Evolutionary conservation across 495 filamentous ascomycete species (phyloP).

Genomic region (Podospora pseudocomata): DNA sequence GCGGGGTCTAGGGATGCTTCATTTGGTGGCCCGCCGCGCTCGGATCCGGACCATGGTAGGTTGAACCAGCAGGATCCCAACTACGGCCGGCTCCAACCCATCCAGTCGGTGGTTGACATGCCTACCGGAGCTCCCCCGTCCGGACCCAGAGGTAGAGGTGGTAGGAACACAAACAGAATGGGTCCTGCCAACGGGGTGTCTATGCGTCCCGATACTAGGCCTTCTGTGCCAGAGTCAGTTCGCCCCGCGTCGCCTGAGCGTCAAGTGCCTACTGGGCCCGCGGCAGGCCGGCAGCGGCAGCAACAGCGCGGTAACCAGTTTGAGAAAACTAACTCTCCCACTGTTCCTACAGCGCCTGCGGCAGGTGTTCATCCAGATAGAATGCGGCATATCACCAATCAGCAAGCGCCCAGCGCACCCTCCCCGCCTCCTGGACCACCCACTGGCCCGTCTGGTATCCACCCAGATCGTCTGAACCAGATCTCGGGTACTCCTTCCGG

Average conservation of each 20-base stretch:
- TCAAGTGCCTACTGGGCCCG: conserved; percentile 48
- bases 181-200: conserved; percentile 33
- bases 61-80: conserved; percentile 58
- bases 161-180: conserved; percentile 38
- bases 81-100: conserved; percentile 56
- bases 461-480: conserved; percentile 51
- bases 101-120: conserved; percentile 46
- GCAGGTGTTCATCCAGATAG: conserved; percentile 45
- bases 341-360: conserved; percentile 26
- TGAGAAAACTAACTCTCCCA: conserved; percentile 23
- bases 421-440: conserved; percentile 14
- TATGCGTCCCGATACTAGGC: conserved; percentile 37
- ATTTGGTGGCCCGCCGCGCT: conserved; percentile 30
- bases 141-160: conserved; percentile 59
- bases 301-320: conserved; percentile 26
- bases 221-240: conserved; percentile 32
- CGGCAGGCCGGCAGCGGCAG: conserved; percentile 34
- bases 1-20: conserved; percentile 34
- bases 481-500: conserved; percentile 25
- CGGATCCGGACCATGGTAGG: conserved; percentile 55
- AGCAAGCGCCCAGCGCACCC: conserved; percentile 19
- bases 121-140: conserved; percentile 53
- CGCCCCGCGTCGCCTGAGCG: conserved; percentile 44
- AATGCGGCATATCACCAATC: conserved; percentile 35
- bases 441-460: conserved; percentile 33